Conservation (phyloP, 768 basidiomycete species). For the Suillus luteus region DNA sequence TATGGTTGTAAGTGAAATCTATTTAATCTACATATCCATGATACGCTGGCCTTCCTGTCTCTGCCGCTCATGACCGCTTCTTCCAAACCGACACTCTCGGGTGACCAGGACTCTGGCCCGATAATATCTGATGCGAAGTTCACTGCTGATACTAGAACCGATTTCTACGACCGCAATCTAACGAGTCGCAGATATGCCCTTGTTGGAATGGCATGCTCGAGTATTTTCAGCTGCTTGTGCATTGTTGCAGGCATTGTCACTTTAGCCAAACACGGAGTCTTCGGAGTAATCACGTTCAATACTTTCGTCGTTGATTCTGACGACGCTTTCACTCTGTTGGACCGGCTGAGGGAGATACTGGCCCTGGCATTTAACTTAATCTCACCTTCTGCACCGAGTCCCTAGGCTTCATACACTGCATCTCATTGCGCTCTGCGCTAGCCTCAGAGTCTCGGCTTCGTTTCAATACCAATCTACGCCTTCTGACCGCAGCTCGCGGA, state of each 20-base stretch:
- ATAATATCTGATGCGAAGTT: neutral
- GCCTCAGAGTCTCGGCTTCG: slow-evolving; percentile 26
- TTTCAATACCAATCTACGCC: slow-evolving; percentile 25
- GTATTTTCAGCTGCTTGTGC: neutral
- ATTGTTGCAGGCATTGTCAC: neutral
- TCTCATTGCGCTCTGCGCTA: slow-evolving; percentile 31
- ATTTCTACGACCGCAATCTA: neutral
- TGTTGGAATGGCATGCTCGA: neutral
- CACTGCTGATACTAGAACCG: neutral
- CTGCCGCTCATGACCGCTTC: neutral
- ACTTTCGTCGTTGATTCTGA: no score
- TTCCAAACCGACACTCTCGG: neutral
- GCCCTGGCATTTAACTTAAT: slow-evolving; percentile 28
- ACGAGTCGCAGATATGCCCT: neutral
- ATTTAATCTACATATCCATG: neutral
- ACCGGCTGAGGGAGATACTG: slow-evolving; percentile 23
- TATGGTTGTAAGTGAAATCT: neutral
- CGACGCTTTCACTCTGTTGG: no score
- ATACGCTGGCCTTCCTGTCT: neutral
- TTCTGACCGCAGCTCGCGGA: slow-evolving; percentile 23
- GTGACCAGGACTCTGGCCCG: neutral
- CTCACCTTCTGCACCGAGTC: slow-evolving; percentile 33
- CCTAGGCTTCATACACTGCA: slow-evolving; percentile 29
- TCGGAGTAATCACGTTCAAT: neutral
- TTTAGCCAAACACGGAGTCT: neutral